These are phyloP conservation scores for Hanseniaspora occidentalis DNA, from an alignment of 805 yeast genomes.

Conservation along the genomic window DNA sequence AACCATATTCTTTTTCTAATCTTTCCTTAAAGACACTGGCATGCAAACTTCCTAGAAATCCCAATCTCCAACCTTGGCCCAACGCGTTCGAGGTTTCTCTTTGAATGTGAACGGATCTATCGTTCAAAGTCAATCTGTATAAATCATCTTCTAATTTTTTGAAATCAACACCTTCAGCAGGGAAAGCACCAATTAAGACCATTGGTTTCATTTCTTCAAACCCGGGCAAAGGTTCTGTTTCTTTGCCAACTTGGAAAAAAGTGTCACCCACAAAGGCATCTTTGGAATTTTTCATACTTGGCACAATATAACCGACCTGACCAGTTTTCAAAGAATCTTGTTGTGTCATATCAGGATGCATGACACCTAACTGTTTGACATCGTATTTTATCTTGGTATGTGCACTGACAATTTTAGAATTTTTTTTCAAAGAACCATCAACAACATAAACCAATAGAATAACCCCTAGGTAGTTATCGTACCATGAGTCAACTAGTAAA, in stretches of 20 bases:
- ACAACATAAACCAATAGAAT: conserved; percentile 72
- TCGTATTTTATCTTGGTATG: conserved; percentile 71
- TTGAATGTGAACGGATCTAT: conserved; percentile 79
- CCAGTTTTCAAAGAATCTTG: conserved; percentile 65
- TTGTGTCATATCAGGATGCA: conserved; percentile 79
- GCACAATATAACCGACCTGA: conserved; percentile 89
- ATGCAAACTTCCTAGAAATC: conserved; percentile 87
- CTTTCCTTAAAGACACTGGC: conserved; percentile 92
- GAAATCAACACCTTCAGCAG: conserved; percentile 89
- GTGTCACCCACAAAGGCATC: conserved; percentile 94
- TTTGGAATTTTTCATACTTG: conserved; percentile 79
- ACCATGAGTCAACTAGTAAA: conserved; percentile 89
- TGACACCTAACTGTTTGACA: conserved; percentile 84
- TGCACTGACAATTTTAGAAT: conserved; percentile 65
- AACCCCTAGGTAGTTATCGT: conserved; percentile 85
- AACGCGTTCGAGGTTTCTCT: conserved; percentile 87
- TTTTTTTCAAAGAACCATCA: conserved; percentile 68
- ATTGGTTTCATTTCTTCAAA: conserved; percentile 95
- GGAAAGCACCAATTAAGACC: conserved; percentile 98
- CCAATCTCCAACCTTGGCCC: conserved; percentile 97
- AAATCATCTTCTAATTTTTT: conserved; percentile 81
- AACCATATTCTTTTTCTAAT: conserved; percentile 87
- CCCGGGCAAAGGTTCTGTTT: conserved; percentile 75
- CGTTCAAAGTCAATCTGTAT: conserved; percentile 79
- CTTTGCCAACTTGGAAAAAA: conserved; percentile 45